Conservation (phyloP, 225 moss, liverwort and hornwort genomes). For the Takakia lepidozioides region DNA sequence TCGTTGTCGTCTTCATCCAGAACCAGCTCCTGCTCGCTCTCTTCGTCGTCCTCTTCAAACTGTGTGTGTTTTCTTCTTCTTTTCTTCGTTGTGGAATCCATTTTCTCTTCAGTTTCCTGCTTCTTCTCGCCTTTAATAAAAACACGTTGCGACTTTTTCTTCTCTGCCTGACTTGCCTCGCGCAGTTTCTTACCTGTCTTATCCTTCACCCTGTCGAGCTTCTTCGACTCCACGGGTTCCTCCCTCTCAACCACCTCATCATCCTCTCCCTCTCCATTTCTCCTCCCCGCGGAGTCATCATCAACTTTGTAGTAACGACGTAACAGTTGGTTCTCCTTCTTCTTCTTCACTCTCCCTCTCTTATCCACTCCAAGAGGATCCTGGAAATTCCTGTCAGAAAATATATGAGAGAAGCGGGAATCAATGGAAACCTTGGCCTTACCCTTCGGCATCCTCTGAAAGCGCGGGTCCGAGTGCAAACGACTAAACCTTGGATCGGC, state of each 20-base stretch:
- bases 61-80: too few species aligned
- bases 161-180: slow-evolving; percentile 7
- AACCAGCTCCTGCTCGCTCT: too few species aligned
- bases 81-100: too few species aligned
- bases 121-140: slow-evolving; percentile 5
- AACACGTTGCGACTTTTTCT: not conserved
- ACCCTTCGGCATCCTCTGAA: slow-evolving; percentile 74
- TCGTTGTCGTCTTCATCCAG: too few species aligned
- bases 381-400: slow-evolving; percentile 63
- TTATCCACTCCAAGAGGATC: slow-evolving; percentile 55
- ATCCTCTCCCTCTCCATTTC: slow-evolving; percentile 16
- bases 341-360: slow-evolving; percentile 55
- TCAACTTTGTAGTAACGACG: slow-evolving; percentile 73
- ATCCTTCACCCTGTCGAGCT: slow-evolving; percentile 4
- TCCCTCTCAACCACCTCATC: slow-evolving; percentile 7
- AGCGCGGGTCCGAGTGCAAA: slow-evolving; percentile 82
- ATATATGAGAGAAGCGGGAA: slow-evolving; percentile 76
- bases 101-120: slow-evolving; percentile 20
- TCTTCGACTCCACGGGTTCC: too few species aligned
- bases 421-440: slow-evolving; percentile 79
- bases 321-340: slow-evolving; percentile 40
- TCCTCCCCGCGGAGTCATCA: slow-evolving; percentile 20
- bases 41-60: too few species aligned
- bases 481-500: slow-evolving; percentile 68
- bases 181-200: not conserved